Evolutionary conservation across 2,329 filamentous ascomycete species (phyloP), one percentile per base, ranked within the genome.

Genomic region (Apiospora sp.): DNA sequence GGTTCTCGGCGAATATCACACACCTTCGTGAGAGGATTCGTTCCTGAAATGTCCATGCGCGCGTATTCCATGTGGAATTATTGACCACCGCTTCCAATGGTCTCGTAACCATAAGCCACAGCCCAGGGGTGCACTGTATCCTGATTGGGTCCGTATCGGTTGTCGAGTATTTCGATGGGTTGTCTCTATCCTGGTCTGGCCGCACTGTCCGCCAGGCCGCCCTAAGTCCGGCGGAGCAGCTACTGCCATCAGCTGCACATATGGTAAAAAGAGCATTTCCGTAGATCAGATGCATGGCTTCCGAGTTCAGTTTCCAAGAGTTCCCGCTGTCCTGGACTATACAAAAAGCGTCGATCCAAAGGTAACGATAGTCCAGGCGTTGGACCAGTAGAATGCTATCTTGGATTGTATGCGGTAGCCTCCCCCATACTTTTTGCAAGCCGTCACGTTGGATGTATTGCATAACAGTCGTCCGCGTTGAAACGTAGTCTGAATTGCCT

Each of bases 31-130:
- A 82, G 1, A 83, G 78, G 37, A 84, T 75, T 43, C 80, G 75
- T 73, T 84, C 82, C 74, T 84, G 82, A 71, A 83, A 83, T 1
- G 82, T 84, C 83, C 82, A 84, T 0, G 80, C 82, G 51, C 83
- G 77, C 1, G 76, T 77, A 71, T 81, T 82, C 80, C 82, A 83
- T 37, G 72, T 77, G 6, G 80, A 81, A 14, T 72, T 58, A 22
- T 71, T 41, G 67, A 54, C 27, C 48, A 51, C 22, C 64, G 71
- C 19, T 41, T 70, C 58, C 37, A 44, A 54, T 41, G 61, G 68
- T 61, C 67, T 46, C 19, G 44, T 19, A 19, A 19, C 44, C 44
- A 19, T 46, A 16, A 46, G 44, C 3, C 44, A 46, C 16, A 46
- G 19, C 1, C 14, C 44, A 4, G 44, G 44, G 14, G 44, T 46